phyloP scores from a whole-genome alignment of 2,329 filamentous ascomycete species.

The Fusarium hainanense region DNA sequence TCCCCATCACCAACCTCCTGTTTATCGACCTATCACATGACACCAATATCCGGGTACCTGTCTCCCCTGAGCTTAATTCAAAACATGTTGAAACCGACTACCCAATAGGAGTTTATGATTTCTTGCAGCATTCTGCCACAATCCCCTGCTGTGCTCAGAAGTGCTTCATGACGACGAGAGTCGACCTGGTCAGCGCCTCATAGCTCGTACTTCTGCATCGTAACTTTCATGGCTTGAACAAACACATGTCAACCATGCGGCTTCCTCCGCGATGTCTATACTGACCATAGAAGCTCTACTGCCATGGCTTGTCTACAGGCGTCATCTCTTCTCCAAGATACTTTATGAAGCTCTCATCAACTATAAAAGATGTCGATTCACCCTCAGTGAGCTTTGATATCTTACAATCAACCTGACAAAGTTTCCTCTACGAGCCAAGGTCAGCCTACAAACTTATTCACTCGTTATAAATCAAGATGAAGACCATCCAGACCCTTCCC shows the following conservation, averaged over 20 bases:
- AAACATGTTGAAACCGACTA: not conserved
- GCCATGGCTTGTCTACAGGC: not conserved
- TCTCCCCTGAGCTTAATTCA: not conserved
- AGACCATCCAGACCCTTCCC: not conserved
- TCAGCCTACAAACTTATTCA: not conserved
- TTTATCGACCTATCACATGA: not conserved
- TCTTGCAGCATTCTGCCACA: not conserved
- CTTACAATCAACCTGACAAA: not conserved
- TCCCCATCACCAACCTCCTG: not conserved
- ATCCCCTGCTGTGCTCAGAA: not conserved
- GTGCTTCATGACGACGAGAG: not conserved
- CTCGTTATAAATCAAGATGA: constrained; percentile 15
- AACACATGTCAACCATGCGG: not conserved
- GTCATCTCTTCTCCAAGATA: not conserved
- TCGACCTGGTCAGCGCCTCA: not conserved
- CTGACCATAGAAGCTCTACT: not conserved
- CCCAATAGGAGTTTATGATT: not conserved
- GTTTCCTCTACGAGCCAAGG: not conserved
- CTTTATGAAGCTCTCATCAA: too few species aligned
- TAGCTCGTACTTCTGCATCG: not conserved
- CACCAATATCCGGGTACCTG: not conserved
- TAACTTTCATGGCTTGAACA: not conserved
- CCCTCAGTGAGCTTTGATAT: not conserved
- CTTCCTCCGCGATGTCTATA: not conserved
- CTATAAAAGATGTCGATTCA: not conserved